These are phyloP conservation scores for Plasmodium fragile DNA, from an alignment of 169 alveolate genomes.

Conservation along the genomic window DNA sequence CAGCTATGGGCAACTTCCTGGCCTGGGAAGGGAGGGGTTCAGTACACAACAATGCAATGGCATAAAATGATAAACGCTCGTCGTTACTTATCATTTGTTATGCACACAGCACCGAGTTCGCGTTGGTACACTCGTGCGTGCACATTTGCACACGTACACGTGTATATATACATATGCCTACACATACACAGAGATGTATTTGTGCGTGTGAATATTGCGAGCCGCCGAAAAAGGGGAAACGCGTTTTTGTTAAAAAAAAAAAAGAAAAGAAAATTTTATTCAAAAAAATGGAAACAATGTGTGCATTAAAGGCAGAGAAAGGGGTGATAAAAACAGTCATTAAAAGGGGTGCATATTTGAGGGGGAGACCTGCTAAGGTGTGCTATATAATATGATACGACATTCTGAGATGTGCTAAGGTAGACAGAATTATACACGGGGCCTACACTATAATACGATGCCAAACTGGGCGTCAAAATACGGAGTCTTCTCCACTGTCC, in stretches of 20 bases:
- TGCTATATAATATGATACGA: background rate
- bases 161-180: background rate
- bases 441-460: background rate
- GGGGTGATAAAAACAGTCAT: background rate
- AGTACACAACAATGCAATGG: background rate
- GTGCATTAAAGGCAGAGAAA: background rate
- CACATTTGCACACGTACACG: background rate
- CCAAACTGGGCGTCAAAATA: background rate
- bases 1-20: background rate
- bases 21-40: background rate
- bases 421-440: background rate
- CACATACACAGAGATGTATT: background rate
- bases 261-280: background rate
- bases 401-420: background rate
- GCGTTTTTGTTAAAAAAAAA: background rate
- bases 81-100: slow-evolving; percentile 16
- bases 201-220: background rate
- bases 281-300: slow-evolving; percentile 1
- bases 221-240: background rate
- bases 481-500: background rate
- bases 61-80: background rate
- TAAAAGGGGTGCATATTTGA: background rate
- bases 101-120: slow-evolving; percentile 4
- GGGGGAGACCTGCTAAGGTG: background rate
- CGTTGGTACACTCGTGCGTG: background rate